Base-by-base conservation (phyloP, 768 basidiomycete species). In the Symmetrospora coprosmae region DNA sequence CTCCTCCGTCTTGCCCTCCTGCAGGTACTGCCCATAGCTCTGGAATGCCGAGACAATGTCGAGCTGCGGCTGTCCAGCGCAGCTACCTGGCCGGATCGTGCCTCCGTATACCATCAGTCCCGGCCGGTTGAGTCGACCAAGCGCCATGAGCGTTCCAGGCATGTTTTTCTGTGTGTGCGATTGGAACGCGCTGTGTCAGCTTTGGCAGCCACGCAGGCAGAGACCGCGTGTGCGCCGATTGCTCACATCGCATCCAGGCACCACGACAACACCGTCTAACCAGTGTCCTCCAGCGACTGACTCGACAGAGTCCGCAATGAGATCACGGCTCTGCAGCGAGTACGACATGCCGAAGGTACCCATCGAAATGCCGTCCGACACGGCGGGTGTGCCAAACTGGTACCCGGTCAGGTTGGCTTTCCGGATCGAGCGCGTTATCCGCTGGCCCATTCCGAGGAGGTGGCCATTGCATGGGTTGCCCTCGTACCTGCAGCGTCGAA, bases 41-140 rank as follows among this genome's bases (percentile, higher is more conserved):
- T 99, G 91, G 81, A 97, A 99, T 4, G 94, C 92, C 30, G 88
- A 91, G 19, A 99, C 88, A 65, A 99, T 82, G 72, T 99, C 94
- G 53, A 99, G 78, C 71, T 85, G 82, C 21, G 90, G 86, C 49
- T 80, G 76, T 19, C 87, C 87, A 64, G 82, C 84, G 72, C 94
- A 97, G 25, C 86, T 84, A 47, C 94, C 94, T 1, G 92, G 80
- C 59, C 84, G 83, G 67, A 96, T 99, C 31, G 85, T 85, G 31
- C 94, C 94, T 37, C 94, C 94, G 67, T 97, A 99, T 4, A 99
- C 82, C 94, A 99, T 99, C 52, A 97, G 67, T 64, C 91, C 87
- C 17, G 94, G 94, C 39, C 94, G 82, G 75, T 99, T 96, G 61
- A 99, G 76, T 39, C 94, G 80, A 49, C 92, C 94, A 51, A 99